Base-by-base conservation (phyloP, 2,329 filamentous ascomycete genomes). In the Trichoderma sp. region DNA sequence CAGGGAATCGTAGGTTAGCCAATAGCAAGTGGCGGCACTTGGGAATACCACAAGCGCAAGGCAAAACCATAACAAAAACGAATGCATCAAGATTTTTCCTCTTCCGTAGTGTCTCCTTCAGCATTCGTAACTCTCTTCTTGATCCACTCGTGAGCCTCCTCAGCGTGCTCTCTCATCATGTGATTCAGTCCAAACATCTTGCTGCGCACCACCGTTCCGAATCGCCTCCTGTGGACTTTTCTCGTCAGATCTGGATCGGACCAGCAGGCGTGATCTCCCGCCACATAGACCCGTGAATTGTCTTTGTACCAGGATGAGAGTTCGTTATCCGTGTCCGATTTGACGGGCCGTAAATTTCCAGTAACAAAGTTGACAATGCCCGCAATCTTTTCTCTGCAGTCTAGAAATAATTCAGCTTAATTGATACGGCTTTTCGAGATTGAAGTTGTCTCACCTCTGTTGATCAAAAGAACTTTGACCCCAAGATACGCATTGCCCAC, bases 401-500 rank as follows among this genome's bases (percentile, higher is more conserved):
- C 86, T 85, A 70, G 21, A 35, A 19, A 43, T 4, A 60, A 19
- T 27, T 58, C 33, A 35, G 72, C 62, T 78, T 68, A 24, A 13
- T 29, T 76, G 68, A 55, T 49, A 1, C 29, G 13, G 37, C 33
- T 35, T 37, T 62, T 60, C 4, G 40, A 33, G 21, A 40, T 43
- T 10, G 24, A n/a, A 33, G 13, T n/a, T n/a, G 65, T 16, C 74
- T 74, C 84, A 92, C 92, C 89, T 82, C 93, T 86, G 73, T 91
- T 91, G 11, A 91, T 90, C 6, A 98, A 84, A 5, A 98, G 87
- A 68, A 94, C 87, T 69, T 96, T 91, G 59, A 97, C 87, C 1
- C 93, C 94, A 3, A 92, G 84, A 76, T 96, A 97, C 1, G 96
- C 92, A 74, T 93, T 91, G n/a, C 96, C 96, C 1, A 97, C 89